phyloP scores from a whole-genome alignment of 441 rosid genomes.

The Erodium texanum region DNA sequence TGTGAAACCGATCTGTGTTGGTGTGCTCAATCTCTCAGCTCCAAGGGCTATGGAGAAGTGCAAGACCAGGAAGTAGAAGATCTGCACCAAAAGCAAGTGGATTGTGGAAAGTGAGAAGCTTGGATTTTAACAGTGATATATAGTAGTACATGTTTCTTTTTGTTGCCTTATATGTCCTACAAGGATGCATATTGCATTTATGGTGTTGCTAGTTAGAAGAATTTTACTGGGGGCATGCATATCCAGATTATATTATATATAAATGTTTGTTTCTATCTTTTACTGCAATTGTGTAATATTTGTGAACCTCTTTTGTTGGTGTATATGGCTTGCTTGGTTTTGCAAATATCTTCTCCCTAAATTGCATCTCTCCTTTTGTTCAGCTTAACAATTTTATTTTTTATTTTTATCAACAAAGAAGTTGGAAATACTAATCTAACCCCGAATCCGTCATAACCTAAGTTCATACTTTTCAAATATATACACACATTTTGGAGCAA shows the following conservation, averaged over 20 bases:
- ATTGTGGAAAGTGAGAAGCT: background rate
- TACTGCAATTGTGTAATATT: conserved; percentile 1
- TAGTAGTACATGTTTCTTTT: background rate
- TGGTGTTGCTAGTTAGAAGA: conserved; percentile 15
- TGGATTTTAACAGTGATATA: background rate
- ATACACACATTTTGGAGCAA: too few relatives aligned
- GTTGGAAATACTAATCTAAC: too few relatives aligned
- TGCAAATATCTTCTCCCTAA: background rate
- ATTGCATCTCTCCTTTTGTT: too few relatives aligned
- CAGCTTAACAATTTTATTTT: too few relatives aligned
- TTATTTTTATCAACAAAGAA: too few relatives aligned
- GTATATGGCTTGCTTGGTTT: background rate
- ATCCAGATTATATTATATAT: conserved; percentile 21
- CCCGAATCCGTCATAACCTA: too few relatives aligned
- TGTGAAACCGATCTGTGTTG: background rate
- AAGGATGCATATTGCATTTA: background rate
- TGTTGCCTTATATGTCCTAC: background rate
- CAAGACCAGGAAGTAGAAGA: conserved; percentile 26
- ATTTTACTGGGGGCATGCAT: conserved; percentile 16
- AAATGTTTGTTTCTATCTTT: conserved; percentile 9
- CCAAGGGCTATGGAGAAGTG: conserved; percentile 21
- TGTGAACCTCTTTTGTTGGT: background rate
- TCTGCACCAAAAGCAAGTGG: background rate
- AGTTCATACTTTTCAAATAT: too few relatives aligned
- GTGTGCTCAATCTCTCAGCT: conserved; percentile 27